These are phyloP conservation scores for Diplocarpon rosae DNA, from an alignment of 2,329 filamentous ascomycete species.

Conservation along the genomic window DNA sequence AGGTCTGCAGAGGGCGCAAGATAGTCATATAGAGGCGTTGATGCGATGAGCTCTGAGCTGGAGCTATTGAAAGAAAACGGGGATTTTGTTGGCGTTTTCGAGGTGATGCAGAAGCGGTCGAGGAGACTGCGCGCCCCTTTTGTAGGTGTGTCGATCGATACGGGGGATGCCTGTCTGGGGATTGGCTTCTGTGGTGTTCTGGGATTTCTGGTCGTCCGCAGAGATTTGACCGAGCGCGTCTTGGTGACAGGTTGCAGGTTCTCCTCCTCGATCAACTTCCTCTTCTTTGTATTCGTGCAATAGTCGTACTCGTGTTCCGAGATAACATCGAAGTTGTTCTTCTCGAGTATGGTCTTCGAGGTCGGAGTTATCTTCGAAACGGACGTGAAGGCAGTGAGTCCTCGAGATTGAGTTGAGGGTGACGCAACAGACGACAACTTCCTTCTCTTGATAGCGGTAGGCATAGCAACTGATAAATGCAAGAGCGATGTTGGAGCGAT, in stretches of 20 bases:
- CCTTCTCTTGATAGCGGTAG: slow-evolving; percentile 22
- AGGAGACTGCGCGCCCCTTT: slow-evolving; percentile 24
- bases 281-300: slow-evolving; percentile 24
- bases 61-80: slow-evolving; percentile 10
- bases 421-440: slow-evolving; percentile 19
- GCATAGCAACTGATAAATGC: slow-evolving; percentile 20
- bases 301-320: background rate
- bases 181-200: slow-evolving; percentile 22
- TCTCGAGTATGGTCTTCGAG: slow-evolving; percentile 26
- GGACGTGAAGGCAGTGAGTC: slow-evolving; percentile 34
- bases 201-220: slow-evolving; percentile 8
- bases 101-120: slow-evolving; percentile 22
- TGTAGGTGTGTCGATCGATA: slow-evolving; percentile 23
- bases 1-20: slow-evolving; percentile 22
- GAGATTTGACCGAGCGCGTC: slow-evolving; percentile 5
- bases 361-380: slow-evolving; percentile 31
- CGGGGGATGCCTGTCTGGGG: slow-evolving; percentile 2
- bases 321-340: slow-evolving; percentile 11
- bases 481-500: slow-evolving; percentile 14
- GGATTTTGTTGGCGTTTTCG: slow-evolving; percentile 18
- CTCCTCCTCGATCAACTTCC: slow-evolving; percentile 21
- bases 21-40: slow-evolving; percentile 4
- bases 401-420: slow-evolving; percentile 14
- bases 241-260: slow-evolving; percentile 4
- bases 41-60: slow-evolving; percentile 9